Evolutionary conservation across 495 filamentous ascomycete genomes (phyloP).

Genomic region (Saxophila tyrrhenica): DNA sequence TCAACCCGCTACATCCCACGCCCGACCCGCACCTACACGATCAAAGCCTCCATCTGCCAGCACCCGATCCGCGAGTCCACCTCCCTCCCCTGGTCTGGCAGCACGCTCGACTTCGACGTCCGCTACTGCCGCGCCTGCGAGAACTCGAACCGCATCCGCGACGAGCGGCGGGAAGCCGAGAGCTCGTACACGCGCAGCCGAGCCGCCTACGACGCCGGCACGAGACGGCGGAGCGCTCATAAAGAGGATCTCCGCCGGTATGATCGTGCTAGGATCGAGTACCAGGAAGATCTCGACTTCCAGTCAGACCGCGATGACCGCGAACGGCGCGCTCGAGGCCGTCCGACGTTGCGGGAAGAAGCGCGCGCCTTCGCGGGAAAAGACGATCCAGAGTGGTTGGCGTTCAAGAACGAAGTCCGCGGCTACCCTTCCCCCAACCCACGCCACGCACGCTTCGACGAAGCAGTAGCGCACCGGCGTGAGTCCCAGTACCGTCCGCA

Average conservation of each 20-base stretch:
- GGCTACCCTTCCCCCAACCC: neutral
- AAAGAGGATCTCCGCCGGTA: neutral
- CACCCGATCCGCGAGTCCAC: neutral
- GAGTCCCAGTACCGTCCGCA: neutral
- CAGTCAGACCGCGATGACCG: neutral
- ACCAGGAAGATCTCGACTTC: neutral
- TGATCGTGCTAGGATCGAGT: neutral
- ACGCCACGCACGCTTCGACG: neutral
- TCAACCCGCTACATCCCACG: no score
- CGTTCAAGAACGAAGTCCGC: neutral
- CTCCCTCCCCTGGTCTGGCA: neutral
- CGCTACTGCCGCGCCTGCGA: neutral
- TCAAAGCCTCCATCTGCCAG: neutral
- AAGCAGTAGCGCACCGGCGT: neutral
- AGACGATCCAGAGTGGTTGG: neutral
- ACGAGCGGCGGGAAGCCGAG: neutral
- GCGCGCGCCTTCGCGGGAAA: neutral
- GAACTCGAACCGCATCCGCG: neutral
- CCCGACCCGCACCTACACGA: neutral
- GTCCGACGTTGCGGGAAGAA: neutral
- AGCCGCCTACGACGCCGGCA: neutral
- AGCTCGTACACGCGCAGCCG: no score
- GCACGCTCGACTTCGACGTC: neutral
- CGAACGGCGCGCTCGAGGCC: neutral
- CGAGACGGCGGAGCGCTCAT: neutral